These are phyloP conservation scores for Lachnellula subtilissima DNA, from an alignment of 2,329 filamentous ascomycete genomes.

Conservation along the genomic window DNA sequence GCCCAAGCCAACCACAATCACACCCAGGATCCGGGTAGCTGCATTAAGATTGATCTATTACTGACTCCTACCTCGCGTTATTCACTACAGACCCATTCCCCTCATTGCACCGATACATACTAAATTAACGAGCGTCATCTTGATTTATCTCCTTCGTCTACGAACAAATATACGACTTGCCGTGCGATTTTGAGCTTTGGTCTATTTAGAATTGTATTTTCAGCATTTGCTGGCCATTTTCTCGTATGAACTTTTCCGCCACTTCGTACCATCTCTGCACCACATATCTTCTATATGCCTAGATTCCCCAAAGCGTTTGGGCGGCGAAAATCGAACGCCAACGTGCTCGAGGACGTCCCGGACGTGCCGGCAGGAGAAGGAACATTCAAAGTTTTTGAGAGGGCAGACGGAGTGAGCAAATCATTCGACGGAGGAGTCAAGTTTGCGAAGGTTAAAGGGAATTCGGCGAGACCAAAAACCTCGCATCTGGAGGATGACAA, in stretches of 20 bases:
- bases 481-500: conserved; percentile 30
- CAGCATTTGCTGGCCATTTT: background rate
- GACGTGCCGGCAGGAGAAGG: conserved; percentile 21
- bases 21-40: conserved; percentile 19
- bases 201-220: background rate
- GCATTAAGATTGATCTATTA: conserved; percentile 21
- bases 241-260: conserved; percentile 5
- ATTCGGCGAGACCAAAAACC: conserved; percentile 17
- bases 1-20: conserved; percentile 9
- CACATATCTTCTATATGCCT: conserved; percentile 31
- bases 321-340: conserved; percentile 32
- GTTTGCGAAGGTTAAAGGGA: conserved; percentile 19
- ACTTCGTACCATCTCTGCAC: conserved; percentile 3
- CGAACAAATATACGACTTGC: conserved; percentile 7
- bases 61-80: conserved; percentile 22
- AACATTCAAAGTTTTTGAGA: conserved; percentile 33
- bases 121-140: conserved; percentile 7
- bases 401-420: conserved; percentile 21
- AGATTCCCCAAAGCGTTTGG: conserved; percentile 32
- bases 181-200: background rate
- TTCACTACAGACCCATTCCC: conserved; percentile 23
- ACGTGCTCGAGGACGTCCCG: conserved; percentile 25
- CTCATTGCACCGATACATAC: conserved; percentile 16
- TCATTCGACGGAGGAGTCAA: conserved; percentile 32
- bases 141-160: conserved; percentile 8